Evolutionary conservation across 306 rosid species (phyloP).

Genomic region (Erythrophleum fordii): DNA sequence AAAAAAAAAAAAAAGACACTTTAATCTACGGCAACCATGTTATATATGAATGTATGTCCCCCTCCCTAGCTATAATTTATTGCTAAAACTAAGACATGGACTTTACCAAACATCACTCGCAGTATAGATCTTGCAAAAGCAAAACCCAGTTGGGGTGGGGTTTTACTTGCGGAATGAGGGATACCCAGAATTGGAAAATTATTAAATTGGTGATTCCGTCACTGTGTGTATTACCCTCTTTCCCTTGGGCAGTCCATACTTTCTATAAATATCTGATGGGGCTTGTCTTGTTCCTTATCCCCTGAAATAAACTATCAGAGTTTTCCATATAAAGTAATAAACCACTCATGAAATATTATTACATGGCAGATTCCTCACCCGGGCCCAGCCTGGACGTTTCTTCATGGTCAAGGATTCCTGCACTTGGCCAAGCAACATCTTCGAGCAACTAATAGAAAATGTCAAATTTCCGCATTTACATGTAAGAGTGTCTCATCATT

Average conservation of each 20-base stretch:
- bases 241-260: constrained; percentile 17
- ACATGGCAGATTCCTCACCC: constrained; percentile 47
- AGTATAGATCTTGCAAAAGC: constrained; percentile 34
- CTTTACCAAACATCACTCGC: constrained; percentile 27
- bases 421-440: constrained; percentile 57
- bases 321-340: not conserved
- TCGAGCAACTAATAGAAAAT: constrained; percentile 30
- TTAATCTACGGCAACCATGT: not conserved
- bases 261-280: constrained; percentile 35
- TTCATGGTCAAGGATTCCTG: constrained; percentile 57
- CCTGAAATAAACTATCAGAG: constrained; percentile 31
- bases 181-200: constrained; percentile 37
- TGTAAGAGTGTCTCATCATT: constrained; percentile 10
- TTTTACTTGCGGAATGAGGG: constrained; percentile 46
- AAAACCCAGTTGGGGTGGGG: constrained; percentile 31
- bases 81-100: constrained; percentile 41
- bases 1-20: not conserved
- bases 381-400: constrained; percentile 36
- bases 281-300: constrained; percentile 36
- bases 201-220: constrained; percentile 17
- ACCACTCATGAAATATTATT: constrained; percentile 10
- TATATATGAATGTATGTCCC: not conserved
- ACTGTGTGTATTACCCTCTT: not conserved
- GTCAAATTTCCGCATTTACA: constrained; percentile 38
- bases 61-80: constrained; percentile 3